These are phyloP conservation scores for Starmerella vitae DNA, from an alignment of 805 yeast species.

Conservation along the genomic window DNA sequence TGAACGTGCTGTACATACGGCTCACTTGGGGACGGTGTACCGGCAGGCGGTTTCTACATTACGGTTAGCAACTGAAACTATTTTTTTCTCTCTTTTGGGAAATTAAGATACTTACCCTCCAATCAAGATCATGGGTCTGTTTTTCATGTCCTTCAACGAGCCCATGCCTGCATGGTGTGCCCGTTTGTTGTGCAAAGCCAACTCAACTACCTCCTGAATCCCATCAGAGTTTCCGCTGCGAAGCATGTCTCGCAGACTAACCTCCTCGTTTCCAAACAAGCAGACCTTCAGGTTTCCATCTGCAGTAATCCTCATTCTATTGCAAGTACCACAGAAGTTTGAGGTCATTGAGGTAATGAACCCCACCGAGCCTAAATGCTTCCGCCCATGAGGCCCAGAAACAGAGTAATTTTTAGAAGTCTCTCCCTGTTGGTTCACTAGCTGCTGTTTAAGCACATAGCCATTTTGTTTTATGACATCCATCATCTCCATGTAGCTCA, in stretches of 20 bases:
- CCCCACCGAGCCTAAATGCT: slow-evolving; percentile 35
- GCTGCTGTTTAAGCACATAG: slow-evolving; percentile 10
- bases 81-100: too few species aligned
- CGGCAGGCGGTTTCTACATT: too few species aligned
- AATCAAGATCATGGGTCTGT: slow-evolving; percentile 44
- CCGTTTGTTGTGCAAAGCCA: slow-evolving; percentile 36
- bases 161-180: slow-evolving; percentile 42
- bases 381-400: slow-evolving; percentile 23
- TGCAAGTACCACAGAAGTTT: slow-evolving; percentile 40
- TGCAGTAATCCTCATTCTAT: slow-evolving; percentile 38
- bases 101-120: slow-evolving; percentile 41
- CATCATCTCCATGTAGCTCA: slow-evolving; percentile 35
- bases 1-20: slow-evolving; percentile 15
- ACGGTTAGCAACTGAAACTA: neutral
- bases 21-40: neutral
- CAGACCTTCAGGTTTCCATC: slow-evolving; percentile 46
- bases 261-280: slow-evolving; percentile 40
- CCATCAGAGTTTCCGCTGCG: slow-evolving; percentile 29
- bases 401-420: slow-evolving; percentile 37
- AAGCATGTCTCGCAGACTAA: slow-evolving; percentile 35
- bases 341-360: slow-evolving; percentile 45
- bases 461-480: slow-evolving; percentile 23
- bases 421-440: slow-evolving; percentile 30
- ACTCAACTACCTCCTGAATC: slow-evolving; percentile 31
- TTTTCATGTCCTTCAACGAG: slow-evolving; percentile 34